Evolutionary conservation across 2,329 filamentous ascomycete genomes (phyloP), one percentile per base, ranked within the genome.

Genomic region (Sarocladiaceae sp.): DNA sequence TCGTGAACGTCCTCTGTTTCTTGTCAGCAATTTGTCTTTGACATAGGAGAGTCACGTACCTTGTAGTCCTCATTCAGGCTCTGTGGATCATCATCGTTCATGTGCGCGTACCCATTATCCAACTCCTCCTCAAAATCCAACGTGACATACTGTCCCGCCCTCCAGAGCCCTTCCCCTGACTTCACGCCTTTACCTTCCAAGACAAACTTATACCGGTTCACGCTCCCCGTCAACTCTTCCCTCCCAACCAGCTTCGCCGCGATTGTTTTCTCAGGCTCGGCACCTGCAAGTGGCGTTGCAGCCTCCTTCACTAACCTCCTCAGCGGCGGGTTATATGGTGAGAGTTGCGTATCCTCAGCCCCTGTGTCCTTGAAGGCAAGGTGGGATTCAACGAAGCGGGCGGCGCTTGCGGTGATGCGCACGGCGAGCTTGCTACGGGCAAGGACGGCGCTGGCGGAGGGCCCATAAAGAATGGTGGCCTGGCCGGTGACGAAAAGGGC

Each of bases 31-130:
- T 4, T 19, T 7, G 19, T 19, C 16, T 35, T 29, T 7, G 9
- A 29, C 26, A 13, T 29, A 29, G 26, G 26, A 13, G 9, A 29
- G 26, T 9, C 31, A 6, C 39, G 19, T 32, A 43, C 37, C 37
- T 41, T 41, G 49, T 80, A 90, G 58, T 95, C 88, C 57, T 95
- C 88, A 54, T 95, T 95, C 13, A 95, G 60, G 53, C 80, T 85
- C 50, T 74, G 73, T 4, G 88, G 88, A 51, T 94, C 87, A 46
- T 85, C 79, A 50, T 94, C 82, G 3, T 80, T 72, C 88, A 95
- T 95, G 58, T 95, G 89, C 40, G 74, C 78, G 61, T 88, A 95
- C 1, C 88, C 88, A 10, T 71, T 61, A 50, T 85, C 79, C 2
- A 95, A 66, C 53, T 90, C 81, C 0, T 70, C 60, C 11, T 73